Evolutionary conservation across 1,139 yeast genomes (phyloP).

Genomic region (Yamadazyma triangularis): DNA sequence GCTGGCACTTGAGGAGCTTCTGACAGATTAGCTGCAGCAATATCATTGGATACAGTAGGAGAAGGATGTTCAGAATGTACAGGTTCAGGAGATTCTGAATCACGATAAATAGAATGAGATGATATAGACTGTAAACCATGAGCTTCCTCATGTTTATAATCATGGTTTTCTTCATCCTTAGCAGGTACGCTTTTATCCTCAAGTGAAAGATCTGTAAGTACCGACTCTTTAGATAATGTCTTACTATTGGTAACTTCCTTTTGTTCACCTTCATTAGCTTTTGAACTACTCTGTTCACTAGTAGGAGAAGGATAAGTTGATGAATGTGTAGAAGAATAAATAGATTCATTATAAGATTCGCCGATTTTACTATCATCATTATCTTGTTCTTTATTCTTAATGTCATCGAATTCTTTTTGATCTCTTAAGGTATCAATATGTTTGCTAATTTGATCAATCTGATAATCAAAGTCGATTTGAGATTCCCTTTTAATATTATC

Average conservation of each 20-base stretch:
- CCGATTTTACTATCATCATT: slow-evolving; percentile 3
- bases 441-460: neutral
- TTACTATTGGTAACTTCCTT: too few species aligned
- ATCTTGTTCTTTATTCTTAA: slow-evolving; percentile 1
- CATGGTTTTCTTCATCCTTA: too few species aligned
- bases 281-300: too few species aligned
- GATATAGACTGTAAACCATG: too few species aligned
- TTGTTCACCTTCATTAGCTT: too few species aligned
- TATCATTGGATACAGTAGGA: neutral
- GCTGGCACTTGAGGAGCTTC: too few species aligned
- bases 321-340: slow-evolving; percentile 6
- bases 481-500: neutral
- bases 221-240: too few species aligned
- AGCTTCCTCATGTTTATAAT: too few species aligned
- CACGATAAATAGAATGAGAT: too few species aligned
- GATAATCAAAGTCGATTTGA: neutral
- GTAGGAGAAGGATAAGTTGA: slow-evolving; percentile 7
- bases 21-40: neutral
- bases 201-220: too few species aligned
- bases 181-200: too few species aligned
- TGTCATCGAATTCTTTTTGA: neutral
- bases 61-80: neutral
- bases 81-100: too few species aligned
- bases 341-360: neutral
- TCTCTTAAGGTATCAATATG: neutral